Evolutionary conservation across 345 rosid genomes (phyloP), one percentile per base, ranked within the genome.

Genomic region (Euphorbia pulcherrima): DNA sequence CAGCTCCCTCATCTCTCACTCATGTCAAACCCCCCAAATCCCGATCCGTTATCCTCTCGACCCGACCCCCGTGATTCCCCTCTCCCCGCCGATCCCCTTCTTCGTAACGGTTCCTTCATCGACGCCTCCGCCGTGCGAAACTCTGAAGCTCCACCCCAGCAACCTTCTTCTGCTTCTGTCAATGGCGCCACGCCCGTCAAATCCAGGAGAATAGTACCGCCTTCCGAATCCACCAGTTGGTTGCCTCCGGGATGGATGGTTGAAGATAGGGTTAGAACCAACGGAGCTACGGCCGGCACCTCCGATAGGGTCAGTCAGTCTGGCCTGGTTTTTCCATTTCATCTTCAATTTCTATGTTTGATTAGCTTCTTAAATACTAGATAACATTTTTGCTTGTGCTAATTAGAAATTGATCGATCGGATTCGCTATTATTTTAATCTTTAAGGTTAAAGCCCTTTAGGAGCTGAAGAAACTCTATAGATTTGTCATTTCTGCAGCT

Each of bases 281-380:
- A 90, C 29, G 97, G 99, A 6, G 92, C 79, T 0, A 87, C 90
- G 4, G 96, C 97, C 61, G 99, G 97, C 47, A 8, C 71, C 0
- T 70, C 81, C 0, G 97, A 93, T 71, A 93, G 77, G 96, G 99
- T 90, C 50, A 44, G n/a, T n/a, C n/a, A n/a, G 27, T 65, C 27
- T 33, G 33, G 23, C 62, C 27, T 33, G 21, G 3, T 48, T 55
- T 68, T 24, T 29, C 50, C 14, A 8, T 33, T 3, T 33, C 7
- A n/a, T 28, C 3, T 9, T 18, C 21, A 10, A 60, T 39, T 40
- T 61, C 1, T 60, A 27, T 5, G 4, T 56, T 24, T 56, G 16
- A 26, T 5, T 50, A 50, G 26, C 26, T 52, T 3, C 56, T n/a
- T 52, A 39, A 39, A 6, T 39, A 39, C 10, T 39, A 39, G 44